Base-by-base conservation (phyloP, 345 rosid genomes). In the Adansonia digitata region DNA sequence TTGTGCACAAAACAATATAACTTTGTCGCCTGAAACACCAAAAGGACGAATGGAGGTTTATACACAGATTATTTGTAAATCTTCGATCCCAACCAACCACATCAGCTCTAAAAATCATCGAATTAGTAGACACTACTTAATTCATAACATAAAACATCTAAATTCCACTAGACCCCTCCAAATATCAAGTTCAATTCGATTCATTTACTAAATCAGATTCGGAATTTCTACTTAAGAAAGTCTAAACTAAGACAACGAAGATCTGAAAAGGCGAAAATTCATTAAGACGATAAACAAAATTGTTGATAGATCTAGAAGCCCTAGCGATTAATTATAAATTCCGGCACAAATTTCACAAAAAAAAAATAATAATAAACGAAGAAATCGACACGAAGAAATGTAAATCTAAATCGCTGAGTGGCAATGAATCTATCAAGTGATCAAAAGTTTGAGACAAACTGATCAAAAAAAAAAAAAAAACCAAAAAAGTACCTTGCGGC, bases 401-500 rank as follows among this genome's bases (percentile, higher is more conserved):
- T n/a, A 65, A 45, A 5, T 56, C 53, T 45, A 22, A 20, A 45
- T 17, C 15, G 1, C 7, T 2, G 18, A 69, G n/a, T 15, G 12
- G 31, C 18, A 71, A 37, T 24, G 29, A 57, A 52, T 17, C 27
- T 49, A 75, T n/a, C 14, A 34, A 40, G 40, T 20, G 20, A 65
- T 63, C 43, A 56, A 57, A 57, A 24, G 0, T 13, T 66, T 15
- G 22, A 2, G 14, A 12, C 12, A 67, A 67, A 43, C 14, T 43
- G 39, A 29, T 1, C 0, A 76, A 22, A 69, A 17, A 27, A 29
- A 18, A 22, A 45, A 29, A 51, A 31, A 27, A 13, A 74, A 90
- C 97, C 95, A 22, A 45, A 29, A 51, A 31, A 27, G 17, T 76
- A 90, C 97, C 95, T 92, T 92, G 61, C 91, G 90, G 86, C 97